A percentile compares a stretch with the other conserved stretches of the same genome.
These are phyloP conservation scores for Penicillium maclennaniae DNA, from an alignment of 495 filamentous ascomycete species.

Conservation along the genomic window DNA sequence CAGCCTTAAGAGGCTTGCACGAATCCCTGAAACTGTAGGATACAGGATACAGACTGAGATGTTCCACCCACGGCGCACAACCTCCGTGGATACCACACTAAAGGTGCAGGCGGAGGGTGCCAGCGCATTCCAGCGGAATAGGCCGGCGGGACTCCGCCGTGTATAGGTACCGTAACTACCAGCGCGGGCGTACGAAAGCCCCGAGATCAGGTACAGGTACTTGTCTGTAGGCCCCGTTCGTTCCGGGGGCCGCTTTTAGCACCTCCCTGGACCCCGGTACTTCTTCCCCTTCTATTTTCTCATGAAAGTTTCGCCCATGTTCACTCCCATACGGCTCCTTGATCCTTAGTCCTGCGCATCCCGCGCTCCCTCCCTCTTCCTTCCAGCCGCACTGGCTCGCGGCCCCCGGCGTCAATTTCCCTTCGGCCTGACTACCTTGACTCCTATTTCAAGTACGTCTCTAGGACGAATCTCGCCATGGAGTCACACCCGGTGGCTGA, in stretches of 20 bases:
- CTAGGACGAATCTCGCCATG: slow-evolving; percentile 26
- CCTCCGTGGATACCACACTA: neutral
- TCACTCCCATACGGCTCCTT: slow-evolving; percentile 5
- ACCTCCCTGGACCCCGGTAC: neutral
- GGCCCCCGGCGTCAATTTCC: neutral
- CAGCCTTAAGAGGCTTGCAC: neutral
- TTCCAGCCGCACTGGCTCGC: neutral
- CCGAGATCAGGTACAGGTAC: neutral
- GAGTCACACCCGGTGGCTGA: slow-evolving; percentile 39
- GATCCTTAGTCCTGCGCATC: slow-evolving; percentile 10
- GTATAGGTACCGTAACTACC: neutral
- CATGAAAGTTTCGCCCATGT: neutral
- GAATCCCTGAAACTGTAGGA: no score
- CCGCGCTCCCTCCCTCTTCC: slow-evolving; percentile 4
- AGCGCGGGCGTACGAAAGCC: neutral
- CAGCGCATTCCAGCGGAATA: slow-evolving; percentile 29
- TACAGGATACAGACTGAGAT: no score
- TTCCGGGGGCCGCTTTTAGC: slow-evolving; percentile 2
- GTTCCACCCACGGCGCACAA: no score
- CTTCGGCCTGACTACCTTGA: neutral
- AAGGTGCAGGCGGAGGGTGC: neutral
- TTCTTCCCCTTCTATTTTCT: slow-evolving; percentile 5
- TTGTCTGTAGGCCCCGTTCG: slow-evolving; percentile 12
- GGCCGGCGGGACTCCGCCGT: slow-evolving; percentile 38
- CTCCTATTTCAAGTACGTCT: neutral